A percentile compares a stretch with the other conserved stretches of the same genome.
phyloP scores from a whole-genome alignment of 1,284 basidiomycete genomes.

The Cryptococcus sp. region DNA sequence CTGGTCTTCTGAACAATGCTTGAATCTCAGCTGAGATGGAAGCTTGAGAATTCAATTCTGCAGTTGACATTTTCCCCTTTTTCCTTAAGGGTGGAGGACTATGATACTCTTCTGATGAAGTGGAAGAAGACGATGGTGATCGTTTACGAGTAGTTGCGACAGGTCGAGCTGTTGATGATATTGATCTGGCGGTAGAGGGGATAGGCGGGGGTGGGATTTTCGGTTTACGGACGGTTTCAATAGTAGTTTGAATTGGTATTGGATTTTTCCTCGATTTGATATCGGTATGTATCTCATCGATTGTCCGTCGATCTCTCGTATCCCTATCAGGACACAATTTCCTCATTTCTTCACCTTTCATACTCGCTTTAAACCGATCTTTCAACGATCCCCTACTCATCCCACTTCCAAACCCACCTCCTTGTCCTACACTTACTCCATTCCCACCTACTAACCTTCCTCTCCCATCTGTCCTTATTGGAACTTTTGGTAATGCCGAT shows the following conservation, averaged over 20 bases:
- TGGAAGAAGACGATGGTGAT: conserved; percentile 11
- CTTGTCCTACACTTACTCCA: not conserved
- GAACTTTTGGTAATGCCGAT: not conserved
- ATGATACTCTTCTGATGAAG: not conserved
- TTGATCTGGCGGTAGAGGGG: conserved; percentile 10
- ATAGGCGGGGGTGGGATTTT: conserved; percentile 8
- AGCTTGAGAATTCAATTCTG: conserved; percentile 4
- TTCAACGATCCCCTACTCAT: not conserved
- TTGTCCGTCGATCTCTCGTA: conserved; percentile 31
- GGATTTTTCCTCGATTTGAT: conserved; percentile 15
- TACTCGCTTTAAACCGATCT: conserved; percentile 14
- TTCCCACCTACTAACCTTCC: not conserved
- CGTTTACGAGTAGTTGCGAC: not conserved
- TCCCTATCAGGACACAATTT: conserved; percentile 35
- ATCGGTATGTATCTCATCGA: conserved; percentile 40
- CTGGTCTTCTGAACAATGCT: conserved; percentile 26
- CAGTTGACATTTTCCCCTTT: not conserved
- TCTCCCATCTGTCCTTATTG: not conserved
- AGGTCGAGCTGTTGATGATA: not conserved
- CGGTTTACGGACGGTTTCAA: not conserved
- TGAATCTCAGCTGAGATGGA: conserved; percentile 31
- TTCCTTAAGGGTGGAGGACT: not conserved
- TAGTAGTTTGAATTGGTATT: not conserved
- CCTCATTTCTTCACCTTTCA: conserved; percentile 18
- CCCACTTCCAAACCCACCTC: not conserved